Evolutionary conservation across 345 rosid species (phyloP), one percentile per base, ranked within the genome.

Genomic region (Gynandropsis gynandra): DNA sequence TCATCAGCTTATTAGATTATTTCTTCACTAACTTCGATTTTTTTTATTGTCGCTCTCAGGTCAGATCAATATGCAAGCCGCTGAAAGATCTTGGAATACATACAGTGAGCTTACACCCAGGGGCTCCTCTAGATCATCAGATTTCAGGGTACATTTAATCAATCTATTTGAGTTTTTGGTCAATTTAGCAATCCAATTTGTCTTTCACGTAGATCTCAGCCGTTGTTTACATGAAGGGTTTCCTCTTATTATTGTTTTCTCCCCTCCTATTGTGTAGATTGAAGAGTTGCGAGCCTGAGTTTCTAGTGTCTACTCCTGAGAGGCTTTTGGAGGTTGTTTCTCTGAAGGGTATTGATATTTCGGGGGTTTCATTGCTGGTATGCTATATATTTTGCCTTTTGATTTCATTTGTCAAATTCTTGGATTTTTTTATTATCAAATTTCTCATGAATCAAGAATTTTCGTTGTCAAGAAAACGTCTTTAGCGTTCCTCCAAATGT

Each of bases 271-370:
- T 1, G 9, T 68, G 67, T 67, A 87, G 97, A 17, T 72, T 92
- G 71, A 77, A 66, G 59, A 85, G 78, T 52, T 75, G 83, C 43
- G 98, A 92, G 59, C 97, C 97, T 45, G 97, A 92, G 72, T 85
- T 82, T 76, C 72, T 92, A 37, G 78, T 87, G 45, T 73, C 95
- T 16, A 87, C 95, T 12, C 95, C 98, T 45, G 85, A 73, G 67
- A 85, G 97, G 59, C 97, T 85, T 66, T 63, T 79, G 69, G 88
- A 82, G 81, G 86, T 92, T 63, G 61, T 85, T 65, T 66, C 76
- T 48, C 19, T 73, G 66, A 79, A 80, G 70, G 95, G 90, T 12
- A 51, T 82, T 42, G 89, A 83, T 65, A 48, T 85, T 70, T 79
- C 95, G 8, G 60, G 77, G 15, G 81, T 82, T 45, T 81, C 94